Evolutionary conservation across 2,329 filamentous ascomycete species (phyloP), one percentile per base, ranked within the genome.

Genomic region (Fusarium redolens): DNA sequence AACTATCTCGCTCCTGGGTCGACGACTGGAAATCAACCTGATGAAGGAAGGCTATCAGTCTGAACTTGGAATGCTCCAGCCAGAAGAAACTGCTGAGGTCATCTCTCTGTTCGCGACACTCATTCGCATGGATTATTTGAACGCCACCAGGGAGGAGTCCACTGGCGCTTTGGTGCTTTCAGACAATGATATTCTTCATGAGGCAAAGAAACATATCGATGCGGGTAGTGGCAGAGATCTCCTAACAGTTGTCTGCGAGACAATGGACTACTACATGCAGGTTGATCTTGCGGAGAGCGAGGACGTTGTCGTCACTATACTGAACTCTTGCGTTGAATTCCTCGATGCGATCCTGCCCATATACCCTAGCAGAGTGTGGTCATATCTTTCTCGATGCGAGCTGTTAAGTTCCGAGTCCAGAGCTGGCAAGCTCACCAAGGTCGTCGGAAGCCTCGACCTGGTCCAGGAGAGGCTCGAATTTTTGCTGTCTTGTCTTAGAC

Each of bases 291-390:
- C 82, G 18, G 85, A 87, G 41, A 86, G 89, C n/a, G 90, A 91
- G 44, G 89, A 90, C 15, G 83, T 91, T 45, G 89, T 91, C 40
- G 86, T 97, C 33, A 86, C 92, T 4, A 87, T 95, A 52, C 81
- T 92, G 62, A 85, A 86, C 15, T 90, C 93, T 30, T 97, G 94
- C 79, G 83, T 95, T 28, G 92, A 94, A 59, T 98, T 98, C 77
- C 84, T 97, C 41, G 89, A 92, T 74, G 90, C 92, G 5, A 84
- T 97, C 22, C 82, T 96, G 31, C 86, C 88, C 75, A 92, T 88
- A n/a, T 90, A 92, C 57, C 96, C 96, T 1, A 93, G 92, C 63
- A 88, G 95, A 67, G 91, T 97, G 10, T 98, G 96, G 95, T 95
- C 96, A 7, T 93, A 96, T 79, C 88, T 99, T 76, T 90, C 92